These are phyloP conservation scores for Scenedesmus sp. DNA, from an alignment of 163 green algal genomes.

Conservation along the genomic window DNA sequence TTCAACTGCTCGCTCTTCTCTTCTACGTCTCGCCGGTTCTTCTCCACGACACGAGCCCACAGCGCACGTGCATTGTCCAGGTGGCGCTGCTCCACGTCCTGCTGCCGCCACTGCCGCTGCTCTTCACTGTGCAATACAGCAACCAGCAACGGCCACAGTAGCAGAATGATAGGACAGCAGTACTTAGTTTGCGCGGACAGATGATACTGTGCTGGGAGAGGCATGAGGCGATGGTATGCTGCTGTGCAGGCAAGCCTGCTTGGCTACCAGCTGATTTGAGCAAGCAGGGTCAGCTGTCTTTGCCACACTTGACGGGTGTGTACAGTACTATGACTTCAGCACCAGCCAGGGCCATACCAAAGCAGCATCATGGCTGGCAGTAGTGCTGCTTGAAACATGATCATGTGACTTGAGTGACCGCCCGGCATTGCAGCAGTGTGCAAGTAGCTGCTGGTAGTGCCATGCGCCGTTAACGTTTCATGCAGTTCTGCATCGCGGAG, in stretches of 20 bases:
- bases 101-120: constrained; percentile 54
- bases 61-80: constrained; percentile 84
- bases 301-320: no score
- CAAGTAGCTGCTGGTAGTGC: background rate
- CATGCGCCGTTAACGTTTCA: background rate
- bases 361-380: no score
- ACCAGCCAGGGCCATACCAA: no score
- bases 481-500: background rate
- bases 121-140: constrained; percentile 50
- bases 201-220: no score
- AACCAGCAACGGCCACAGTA: background rate
- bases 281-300: no score
- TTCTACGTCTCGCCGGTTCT: constrained; percentile 80
- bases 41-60: constrained; percentile 75
- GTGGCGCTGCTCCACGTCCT: constrained; percentile 81
- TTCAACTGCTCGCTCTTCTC: constrained; percentile 90
- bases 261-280: no score
- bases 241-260: background rate
- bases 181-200: background rate
- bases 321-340: no score
- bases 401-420: background rate
- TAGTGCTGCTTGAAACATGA: no score
- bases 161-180: no score
- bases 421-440: background rate
- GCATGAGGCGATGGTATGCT: no score